Percentiles rank a stretch among this genome's conserved stretches.
phyloP scores from a whole-genome alignment of 495 filamentous ascomycete genomes.

The Podospora australis region DNA sequence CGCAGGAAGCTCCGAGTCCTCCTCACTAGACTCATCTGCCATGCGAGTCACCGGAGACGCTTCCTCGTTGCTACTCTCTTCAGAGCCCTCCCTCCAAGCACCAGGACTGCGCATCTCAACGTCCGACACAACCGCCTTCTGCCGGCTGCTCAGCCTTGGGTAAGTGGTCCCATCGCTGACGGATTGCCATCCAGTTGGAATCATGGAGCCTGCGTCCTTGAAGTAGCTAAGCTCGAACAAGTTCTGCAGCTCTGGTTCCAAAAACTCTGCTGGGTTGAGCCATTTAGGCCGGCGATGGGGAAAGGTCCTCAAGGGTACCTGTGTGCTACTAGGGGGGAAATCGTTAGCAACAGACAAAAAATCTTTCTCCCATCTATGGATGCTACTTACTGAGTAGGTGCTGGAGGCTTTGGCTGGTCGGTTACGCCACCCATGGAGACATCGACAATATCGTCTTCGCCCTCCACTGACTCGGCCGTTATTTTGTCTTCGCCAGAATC shows the following conservation, averaged over 20 bases:
- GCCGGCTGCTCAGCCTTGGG: constrained; percentile 51
- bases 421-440: constrained; percentile 70
- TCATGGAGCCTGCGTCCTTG: constrained; percentile 36
- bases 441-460: constrained; percentile 87
- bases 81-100: constrained; percentile 27
- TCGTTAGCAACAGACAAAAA: too few relatives aligned
- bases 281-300: constrained; percentile 35
- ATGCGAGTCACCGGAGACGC: constrained; percentile 36
- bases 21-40: constrained; percentile 48
- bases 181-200: constrained; percentile 60
- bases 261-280: constrained; percentile 40
- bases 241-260: constrained; percentile 51
- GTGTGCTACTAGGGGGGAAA: too few relatives aligned
- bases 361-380: too few relatives aligned
- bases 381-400: too few relatives aligned
- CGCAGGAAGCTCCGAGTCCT: constrained; percentile 29
- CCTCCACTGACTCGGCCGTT: constrained; percentile 69
- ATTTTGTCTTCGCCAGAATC: constrained; percentile 65
- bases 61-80: constrained; percentile 38
- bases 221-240: constrained; percentile 67
- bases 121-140: constrained; percentile 24
- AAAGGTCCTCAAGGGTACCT: constrained; percentile 19
- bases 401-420: constrained; percentile 17
- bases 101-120: constrained; percentile 28
- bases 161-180: constrained; percentile 51